These are phyloP conservation scores for Pistacia atlantica DNA, from an alignment of 345 rosid species.

Conservation along the genomic window DNA sequence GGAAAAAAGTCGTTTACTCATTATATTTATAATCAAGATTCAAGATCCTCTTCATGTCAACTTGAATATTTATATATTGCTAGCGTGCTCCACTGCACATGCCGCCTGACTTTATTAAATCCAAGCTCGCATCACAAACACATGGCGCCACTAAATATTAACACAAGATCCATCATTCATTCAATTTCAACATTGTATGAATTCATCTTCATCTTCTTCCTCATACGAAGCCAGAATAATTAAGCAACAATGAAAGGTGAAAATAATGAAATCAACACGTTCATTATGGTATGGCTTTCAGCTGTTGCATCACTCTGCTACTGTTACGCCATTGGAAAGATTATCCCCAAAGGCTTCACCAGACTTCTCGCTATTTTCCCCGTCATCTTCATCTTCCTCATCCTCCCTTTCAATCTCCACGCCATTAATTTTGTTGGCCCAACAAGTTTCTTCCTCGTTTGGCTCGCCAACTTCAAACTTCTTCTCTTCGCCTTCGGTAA, in stretches of 20 bases:
- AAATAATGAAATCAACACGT: conserved; percentile 16
- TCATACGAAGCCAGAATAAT: no score
- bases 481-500: conserved; percentile 47
- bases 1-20: no score
- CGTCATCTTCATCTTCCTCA: conserved; percentile 30
- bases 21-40: no score
- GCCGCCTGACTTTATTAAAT: no score
- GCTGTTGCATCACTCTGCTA: conserved; percentile 34
- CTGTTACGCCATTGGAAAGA: conserved; percentile 25
- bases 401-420: conserved; percentile 40
- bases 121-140: no score
- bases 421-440: conserved; percentile 29
- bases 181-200: no score
- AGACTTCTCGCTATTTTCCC: conserved; percentile 36
- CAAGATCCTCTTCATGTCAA: no score
- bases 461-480: conserved; percentile 62
- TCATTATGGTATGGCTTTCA: conserved; percentile 38
- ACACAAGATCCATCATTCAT: no score
- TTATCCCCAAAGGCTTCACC: conserved; percentile 35
- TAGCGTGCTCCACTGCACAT: no score
- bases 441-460: conserved; percentile 43
- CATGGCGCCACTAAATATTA: no score
- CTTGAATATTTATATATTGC: no score
- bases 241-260: conserved; percentile 23
- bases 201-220: no score